Base-by-base conservation (phyloP, 305 asterid species). In the Fraxinus xanthoxyloides region DNA sequence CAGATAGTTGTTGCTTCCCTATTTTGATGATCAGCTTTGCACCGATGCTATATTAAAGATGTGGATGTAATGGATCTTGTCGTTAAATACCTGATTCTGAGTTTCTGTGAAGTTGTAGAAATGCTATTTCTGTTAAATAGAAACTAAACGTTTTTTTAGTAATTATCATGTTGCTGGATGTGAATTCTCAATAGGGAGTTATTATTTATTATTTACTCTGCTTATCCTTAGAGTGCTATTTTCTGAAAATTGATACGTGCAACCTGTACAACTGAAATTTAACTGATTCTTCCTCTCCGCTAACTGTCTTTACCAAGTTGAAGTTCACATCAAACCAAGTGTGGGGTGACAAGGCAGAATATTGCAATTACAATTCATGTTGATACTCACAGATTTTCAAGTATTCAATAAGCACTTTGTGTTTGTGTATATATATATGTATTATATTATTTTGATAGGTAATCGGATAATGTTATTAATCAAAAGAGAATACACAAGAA, bases 11-110 rank as follows among this genome's bases (percentile, higher is more conserved):
- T 23, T 74, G 61, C 40, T 40, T 26, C 19, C 67, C 77, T 10
- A 69, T 76, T 84, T 79, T 75, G 31, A 54, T 75, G 38, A 17
- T 54, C 79, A 46, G 30, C 59, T 78, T 69, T 59, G 70, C 79
- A 7, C 83, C 10, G 0, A 1, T 31, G 40, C 43, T 17, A 70
- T 70, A 70, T 5, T 70, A 31, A 13, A 70, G 40, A n/a, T 70
- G 21, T 31, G 19, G n/a, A 70, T 15, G 40, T 13, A 15, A 70
- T 70, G 15, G 35, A 70, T 31, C 75, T 13, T 17, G 10, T 67
- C 21, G 8, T 15, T 31, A 15, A 70, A 31, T 26, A 31, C 23
- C 40, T 26, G 40, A 70, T 70, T 30, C 19, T 30, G 75, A 70
- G 75, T 70, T 70, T 17, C 43, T 12, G 0, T 31, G 75, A 70